Conservation (phyloP, 352 stramenopile species). For the Phytopythium helicoides region DNA sequence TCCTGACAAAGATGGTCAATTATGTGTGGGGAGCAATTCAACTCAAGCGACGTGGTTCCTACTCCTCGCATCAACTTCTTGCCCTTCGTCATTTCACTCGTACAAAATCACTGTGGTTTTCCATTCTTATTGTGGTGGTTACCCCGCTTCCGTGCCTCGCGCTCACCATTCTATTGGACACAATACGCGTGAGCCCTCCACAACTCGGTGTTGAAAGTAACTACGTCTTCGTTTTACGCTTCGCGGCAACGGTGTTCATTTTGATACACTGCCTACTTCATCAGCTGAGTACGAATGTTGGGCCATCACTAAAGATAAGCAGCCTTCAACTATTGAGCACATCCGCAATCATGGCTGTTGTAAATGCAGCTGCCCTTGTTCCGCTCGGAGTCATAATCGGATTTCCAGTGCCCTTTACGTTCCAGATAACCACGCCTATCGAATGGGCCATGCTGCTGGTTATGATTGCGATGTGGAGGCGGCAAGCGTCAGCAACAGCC, state of each 20-base stretch:
- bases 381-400: conserved; percentile 16
- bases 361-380: too few species aligned
- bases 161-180: conserved; percentile 13
- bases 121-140: conserved; percentile 1
- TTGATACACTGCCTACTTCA: too few species aligned
- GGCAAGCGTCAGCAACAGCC: conserved; percentile 5
- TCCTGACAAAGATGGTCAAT: neutral
- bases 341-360: too few species aligned
- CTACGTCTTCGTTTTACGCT: too few species aligned
- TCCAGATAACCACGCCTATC: conserved; percentile 12
- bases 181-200: too few species aligned
- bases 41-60: neutral
- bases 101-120: conserved; percentile 1
- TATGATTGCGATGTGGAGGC: conserved; percentile 6
- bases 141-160: conserved; percentile 18
- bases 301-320: too few species aligned
- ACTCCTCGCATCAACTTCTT: conserved; percentile 12
- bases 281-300: too few species aligned
- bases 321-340: too few species aligned
- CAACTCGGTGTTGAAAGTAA: too few species aligned
- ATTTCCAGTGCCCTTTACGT: conserved; percentile 34
- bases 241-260: too few species aligned
- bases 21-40: neutral
- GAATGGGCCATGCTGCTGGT: conserved; percentile 12
- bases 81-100: conserved; percentile 3